phyloP scores from a whole-genome alignment of 1,284 basidiomycete genomes.

The Megacollybia platyphylla region DNA sequence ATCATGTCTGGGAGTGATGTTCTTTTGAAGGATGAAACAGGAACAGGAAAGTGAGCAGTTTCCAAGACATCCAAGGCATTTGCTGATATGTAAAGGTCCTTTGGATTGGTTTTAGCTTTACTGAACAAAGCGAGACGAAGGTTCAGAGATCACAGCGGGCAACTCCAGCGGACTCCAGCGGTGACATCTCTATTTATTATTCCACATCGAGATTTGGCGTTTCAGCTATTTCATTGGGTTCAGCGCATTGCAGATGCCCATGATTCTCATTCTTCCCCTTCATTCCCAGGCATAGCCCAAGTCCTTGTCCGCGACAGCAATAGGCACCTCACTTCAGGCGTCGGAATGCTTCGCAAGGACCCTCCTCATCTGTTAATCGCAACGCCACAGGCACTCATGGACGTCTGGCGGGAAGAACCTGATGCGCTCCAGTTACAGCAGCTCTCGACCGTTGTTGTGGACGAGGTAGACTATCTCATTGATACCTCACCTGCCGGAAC shows the following conservation, averaged over 20 bases:
- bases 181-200: conserved; percentile 51
- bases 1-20: conserved; percentile 45
- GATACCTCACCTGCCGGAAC: conserved; percentile 30
- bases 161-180: conserved; percentile 4
- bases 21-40: conserved; percentile 55
- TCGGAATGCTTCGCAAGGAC: conserved; percentile 23
- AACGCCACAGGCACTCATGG: conserved; percentile 56
- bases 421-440: conserved; percentile 27
- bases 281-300: conserved; percentile 35
- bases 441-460: conserved; percentile 50
- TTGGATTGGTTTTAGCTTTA: conserved; percentile 53
- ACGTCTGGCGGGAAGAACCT: conserved; percentile 32
- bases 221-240: conserved; percentile 60
- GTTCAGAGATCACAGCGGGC: conserved; percentile 5
- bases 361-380: conserved; percentile 59
- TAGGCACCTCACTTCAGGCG: conserved; percentile 20
- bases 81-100: conserved; percentile 37
- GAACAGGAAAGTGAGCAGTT: conserved; percentile 60
- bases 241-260: conserved; percentile 28
- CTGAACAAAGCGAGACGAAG: conserved; percentile 37
- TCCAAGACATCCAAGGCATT: background rate
- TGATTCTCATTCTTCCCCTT: conserved; percentile 13
- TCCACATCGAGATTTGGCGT: conserved; percentile 63
- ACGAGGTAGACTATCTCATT: conserved; percentile 64
- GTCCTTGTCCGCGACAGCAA: conserved; percentile 43